Evolutionary conservation across 2,329 filamentous ascomycete species (phyloP).

Genomic region (Fusarium sp.): DNA sequence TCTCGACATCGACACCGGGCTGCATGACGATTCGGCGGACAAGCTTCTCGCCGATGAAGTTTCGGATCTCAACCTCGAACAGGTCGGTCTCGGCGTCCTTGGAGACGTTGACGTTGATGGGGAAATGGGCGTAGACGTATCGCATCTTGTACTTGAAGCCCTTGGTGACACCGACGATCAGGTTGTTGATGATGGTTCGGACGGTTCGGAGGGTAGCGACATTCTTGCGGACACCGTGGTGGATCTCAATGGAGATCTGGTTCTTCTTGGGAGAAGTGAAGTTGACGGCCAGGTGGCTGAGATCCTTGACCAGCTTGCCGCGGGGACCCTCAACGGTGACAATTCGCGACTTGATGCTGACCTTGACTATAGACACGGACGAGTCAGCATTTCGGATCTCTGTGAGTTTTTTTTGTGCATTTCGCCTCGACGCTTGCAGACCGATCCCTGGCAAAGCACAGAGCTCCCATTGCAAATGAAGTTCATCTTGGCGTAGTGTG

Average conservation of each 20-base stretch:
- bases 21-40: conserved; percentile 92
- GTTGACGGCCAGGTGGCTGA: conserved; percentile 95
- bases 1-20: conserved; percentile 87
- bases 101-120: conserved; percentile 99
- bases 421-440: conserved; percentile 18
- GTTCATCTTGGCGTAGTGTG: conserved; percentile 27
- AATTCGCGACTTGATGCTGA: conserved; percentile 95
- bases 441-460: conserved; percentile 3
- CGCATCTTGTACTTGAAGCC: conserved; percentile 99
- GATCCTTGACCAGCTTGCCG: conserved; percentile 97
- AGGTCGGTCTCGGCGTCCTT: conserved; percentile 92
- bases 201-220: conserved; percentile 98
- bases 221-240: conserved; percentile 98
- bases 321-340: conserved; percentile 97
- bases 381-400: conserved; percentile 46
- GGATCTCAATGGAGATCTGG: conserved; percentile 95
- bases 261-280: conserved; percentile 89
- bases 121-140: conserved; percentile 99
- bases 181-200: conserved; percentile 97
- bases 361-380: conserved; percentile 77
- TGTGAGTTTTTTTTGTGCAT: conserved; percentile 13
- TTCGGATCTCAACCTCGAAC: conserved; percentile 96
- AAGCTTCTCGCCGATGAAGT: conserved; percentile 99
- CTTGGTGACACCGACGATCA: conserved; percentile 98
- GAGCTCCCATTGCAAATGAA: conserved; percentile 16